Percentiles rank a stretch among this genome's conserved stretches.
phyloP scores from a whole-genome alignment of 1,284 basidiomycete species.

The Pholiota adiposa region DNA sequence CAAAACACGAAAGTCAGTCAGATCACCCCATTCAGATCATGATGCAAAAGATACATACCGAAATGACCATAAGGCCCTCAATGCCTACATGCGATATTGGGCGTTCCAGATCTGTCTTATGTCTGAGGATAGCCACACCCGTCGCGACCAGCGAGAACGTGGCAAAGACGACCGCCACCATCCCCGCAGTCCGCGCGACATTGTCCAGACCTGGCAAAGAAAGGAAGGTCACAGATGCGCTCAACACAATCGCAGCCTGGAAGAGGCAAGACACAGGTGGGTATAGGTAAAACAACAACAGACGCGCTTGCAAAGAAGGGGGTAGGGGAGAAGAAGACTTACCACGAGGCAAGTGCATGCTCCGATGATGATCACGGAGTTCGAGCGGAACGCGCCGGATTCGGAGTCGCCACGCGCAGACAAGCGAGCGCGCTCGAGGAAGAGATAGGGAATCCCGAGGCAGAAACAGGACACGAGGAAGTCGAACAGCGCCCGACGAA shows the following conservation, averaged over 20 bases:
- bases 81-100: conserved; percentile 45
- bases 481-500: conserved; percentile 56
- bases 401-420: conserved; percentile 55
- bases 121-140: conserved; percentile 66
- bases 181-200: conserved; percentile 60
- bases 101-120: conserved; percentile 64
- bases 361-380: conserved; percentile 63
- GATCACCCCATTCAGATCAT: not conserved
- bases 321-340: conserved; percentile 32
- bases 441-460: conserved; percentile 75
- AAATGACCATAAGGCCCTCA: conserved; percentile 61
- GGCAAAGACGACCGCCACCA: conserved; percentile 69
- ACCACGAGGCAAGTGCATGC: conserved; percentile 73
- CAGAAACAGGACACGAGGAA: conserved; percentile 63
- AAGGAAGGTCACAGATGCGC: conserved; percentile 78
- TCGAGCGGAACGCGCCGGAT: conserved; percentile 51
- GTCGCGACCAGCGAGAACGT: conserved; percentile 69
- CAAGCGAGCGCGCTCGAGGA: conserved; percentile 54
- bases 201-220: conserved; percentile 71
- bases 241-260: conserved; percentile 76
- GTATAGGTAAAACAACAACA: not conserved
- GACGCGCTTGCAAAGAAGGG: conserved; percentile 9
- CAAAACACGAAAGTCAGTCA: conserved; percentile 3
- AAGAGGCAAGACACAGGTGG: conserved; percentile 2
- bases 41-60: conserved; percentile 44